phyloP scores from a whole-genome alignment of 495 filamentous ascomycete species.

The Letharia lupina region DNA sequence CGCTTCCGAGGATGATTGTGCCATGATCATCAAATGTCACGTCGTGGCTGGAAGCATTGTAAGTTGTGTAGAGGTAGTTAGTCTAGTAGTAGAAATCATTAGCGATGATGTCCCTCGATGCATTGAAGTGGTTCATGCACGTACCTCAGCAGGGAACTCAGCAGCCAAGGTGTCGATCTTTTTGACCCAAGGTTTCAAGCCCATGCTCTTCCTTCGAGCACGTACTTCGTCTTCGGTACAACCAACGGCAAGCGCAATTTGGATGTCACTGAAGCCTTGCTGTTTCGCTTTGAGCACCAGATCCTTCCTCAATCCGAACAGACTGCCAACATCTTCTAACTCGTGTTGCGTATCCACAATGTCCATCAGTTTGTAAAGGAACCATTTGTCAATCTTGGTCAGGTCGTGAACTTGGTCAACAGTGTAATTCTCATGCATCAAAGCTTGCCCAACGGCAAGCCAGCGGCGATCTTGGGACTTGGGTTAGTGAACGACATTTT shows the following conservation, averaged over 20 bases:
- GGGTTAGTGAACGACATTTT: background rate
- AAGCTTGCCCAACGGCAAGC: conserved; percentile 94
- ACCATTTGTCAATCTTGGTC: conserved; percentile 98
- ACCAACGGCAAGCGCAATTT: conserved; percentile 81
- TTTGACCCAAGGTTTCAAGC: conserved; percentile 85
- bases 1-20: conserved; percentile 79
- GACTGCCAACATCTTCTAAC: conserved; percentile 77
- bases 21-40: conserved; percentile 93
- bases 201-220: conserved; percentile 73
- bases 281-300: conserved; percentile 87
- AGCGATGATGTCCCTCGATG: background rate
- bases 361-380: conserved; percentile 94
- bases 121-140: background rate
- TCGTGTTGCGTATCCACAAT: conserved; percentile 84
- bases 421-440: conserved; percentile 92
- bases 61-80: conserved; percentile 88
- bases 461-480: conserved; percentile 63
- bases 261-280: conserved; percentile 92
- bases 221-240: conserved; percentile 86
- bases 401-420: conserved; percentile 86
- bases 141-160: conserved; percentile 71
- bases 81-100: conserved; percentile 54
- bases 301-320: conserved; percentile 80
- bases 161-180: conserved; percentile 96
- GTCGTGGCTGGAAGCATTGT: conserved; percentile 94